phyloP scores from a whole-genome alignment of 352 stramenopile genomes.

The Pythium monospermum region DNA sequence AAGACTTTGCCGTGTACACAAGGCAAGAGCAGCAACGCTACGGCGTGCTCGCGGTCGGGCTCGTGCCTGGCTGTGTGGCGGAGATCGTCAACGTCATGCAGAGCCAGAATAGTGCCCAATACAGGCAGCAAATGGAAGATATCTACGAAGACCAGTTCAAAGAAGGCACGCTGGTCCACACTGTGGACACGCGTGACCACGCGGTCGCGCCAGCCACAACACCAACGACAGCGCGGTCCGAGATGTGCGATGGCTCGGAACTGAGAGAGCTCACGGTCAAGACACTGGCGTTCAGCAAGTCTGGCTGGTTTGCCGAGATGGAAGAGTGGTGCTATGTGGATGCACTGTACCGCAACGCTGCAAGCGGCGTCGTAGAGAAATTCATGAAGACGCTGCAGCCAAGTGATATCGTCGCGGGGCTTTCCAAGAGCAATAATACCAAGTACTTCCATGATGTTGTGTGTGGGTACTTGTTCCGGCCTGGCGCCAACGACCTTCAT shows the following conservation, averaged over 20 bases:
- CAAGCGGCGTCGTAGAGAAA: neutral
- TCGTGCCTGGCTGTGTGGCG: constrained; percentile 14
- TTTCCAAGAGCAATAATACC: neutral
- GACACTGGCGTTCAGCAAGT: constrained; percentile 7
- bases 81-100: constrained; percentile 18
- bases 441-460: constrained; percentile 5
- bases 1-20: constrained; percentile 15
- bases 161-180: constrained; percentile 13
- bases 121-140: constrained; percentile 9
- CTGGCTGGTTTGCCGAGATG: neutral
- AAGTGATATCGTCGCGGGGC: constrained; percentile 3
- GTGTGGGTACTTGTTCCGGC: constrained; percentile 2
- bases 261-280: constrained; percentile 7
- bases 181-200: constrained; percentile 1
- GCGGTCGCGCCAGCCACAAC: neutral
- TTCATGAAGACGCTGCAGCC: neutral
- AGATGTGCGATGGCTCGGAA: too few species aligned
- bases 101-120: constrained; percentile 9
- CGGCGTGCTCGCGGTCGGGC: constrained; percentile 8
- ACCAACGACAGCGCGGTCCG: too few species aligned
- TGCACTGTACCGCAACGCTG: neutral
- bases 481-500: too few species aligned
- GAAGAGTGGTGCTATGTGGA: constrained; percentile 16
- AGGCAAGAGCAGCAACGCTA: constrained; percentile 8
- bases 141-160: constrained; percentile 15